Evolutionary conservation across 352 stramenopile genomes (phyloP), one percentile per base, ranked within the genome.

Genomic region (Halophytophthora batemanensis): DNA sequence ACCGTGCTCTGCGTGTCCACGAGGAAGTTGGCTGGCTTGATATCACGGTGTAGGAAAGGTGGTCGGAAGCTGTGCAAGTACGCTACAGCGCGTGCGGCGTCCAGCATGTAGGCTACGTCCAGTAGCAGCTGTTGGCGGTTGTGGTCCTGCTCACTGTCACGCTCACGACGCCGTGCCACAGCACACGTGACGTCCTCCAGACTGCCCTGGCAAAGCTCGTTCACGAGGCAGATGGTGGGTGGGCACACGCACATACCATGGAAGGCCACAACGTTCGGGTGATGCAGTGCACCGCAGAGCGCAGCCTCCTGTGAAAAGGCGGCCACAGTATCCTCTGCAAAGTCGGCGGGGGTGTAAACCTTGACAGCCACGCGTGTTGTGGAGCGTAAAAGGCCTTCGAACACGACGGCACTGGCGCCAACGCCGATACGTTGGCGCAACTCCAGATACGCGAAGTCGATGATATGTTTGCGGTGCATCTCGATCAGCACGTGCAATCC

Each of bases 51-150:
- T 12, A 93, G 46, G 58, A 93, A 89, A 5, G 77, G 61, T 14
- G 78, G 79, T 0, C 66, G 67, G 53, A 89, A 89, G 58, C 74
- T 88, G 62, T 92, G 82, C 37, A 90, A 57, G 41, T 90, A 91
- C 1, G 78, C 78, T 0, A 90, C 71, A 7, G 77, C 69, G 14
- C 82, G 69, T 1, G 80, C 72, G 6, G 79, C 79, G 25, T 87
- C 77, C n/a, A 85, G 45, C 64, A 87, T 86, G 52, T 77, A 77
- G 3, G 61, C 70, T 42, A 87, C 36, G 31, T 84, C 74, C 53
- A 82, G 53, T 18, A 89, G 67, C 18, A 85, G 36, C 47, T 83
- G 78, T 50, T 86, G 68, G 0, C 75, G 71, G 28, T 84, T 77
- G 18, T 66, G 59, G 6, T 64, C 52, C 15, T 72, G 37, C 7